These are phyloP conservation scores for Penicillium antarcticum DNA, from an alignment of 495 filamentous ascomycete species.

Conservation along the genomic window DNA sequence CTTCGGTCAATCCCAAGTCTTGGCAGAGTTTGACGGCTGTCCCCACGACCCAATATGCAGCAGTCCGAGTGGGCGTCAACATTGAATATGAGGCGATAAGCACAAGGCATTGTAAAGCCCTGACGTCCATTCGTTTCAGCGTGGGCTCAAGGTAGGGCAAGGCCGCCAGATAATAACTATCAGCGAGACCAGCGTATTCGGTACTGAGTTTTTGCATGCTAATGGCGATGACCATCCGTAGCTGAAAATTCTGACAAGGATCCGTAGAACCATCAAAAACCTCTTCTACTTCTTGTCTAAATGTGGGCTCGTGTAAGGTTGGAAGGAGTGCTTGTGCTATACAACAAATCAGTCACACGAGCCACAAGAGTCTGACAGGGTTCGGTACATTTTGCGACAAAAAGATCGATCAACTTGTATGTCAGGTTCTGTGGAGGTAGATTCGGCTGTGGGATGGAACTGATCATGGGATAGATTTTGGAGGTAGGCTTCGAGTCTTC, in stretches of 20 bases:
- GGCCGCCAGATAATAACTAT: slow-evolving; percentile 87
- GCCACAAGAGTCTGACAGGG: not conserved
- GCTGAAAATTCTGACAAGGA: slow-evolving; percentile 78
- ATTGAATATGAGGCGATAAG: slow-evolving; percentile 90
- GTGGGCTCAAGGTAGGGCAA: slow-evolving; percentile 75
- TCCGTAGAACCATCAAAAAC: slow-evolving; percentile 74
- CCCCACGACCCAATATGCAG: slow-evolving; percentile 87
- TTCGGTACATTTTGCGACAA: slow-evolving; percentile 70
- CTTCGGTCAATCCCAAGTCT: slow-evolving; percentile 78
- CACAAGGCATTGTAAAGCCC: slow-evolving; percentile 83
- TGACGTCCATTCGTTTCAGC: slow-evolving; percentile 75
- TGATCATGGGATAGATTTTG: slow-evolving; percentile 75
- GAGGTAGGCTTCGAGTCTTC: slow-evolving; percentile 60
- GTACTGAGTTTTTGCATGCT: slow-evolving; percentile 84
- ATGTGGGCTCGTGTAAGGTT: slow-evolving; percentile 76
- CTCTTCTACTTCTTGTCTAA: slow-evolving; percentile 70
- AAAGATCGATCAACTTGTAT: slow-evolving; percentile 73
- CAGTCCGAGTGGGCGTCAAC: slow-evolving; percentile 83
- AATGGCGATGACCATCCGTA: slow-evolving; percentile 87
- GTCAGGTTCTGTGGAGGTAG: slow-evolving; percentile 66
- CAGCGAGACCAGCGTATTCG: slow-evolving; percentile 78
- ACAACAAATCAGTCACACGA: slow-evolving; percentile 9
- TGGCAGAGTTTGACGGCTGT: slow-evolving; percentile 81
- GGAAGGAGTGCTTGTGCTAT: slow-evolving; percentile 83
- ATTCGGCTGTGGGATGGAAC: slow-evolving; percentile 63